Percentiles rank a stretch among this genome's conserved stretches.
These are phyloP conservation scores for Cardamine occulta DNA, from an alignment of 345 rosid species.

Conservation along the genomic window DNA sequence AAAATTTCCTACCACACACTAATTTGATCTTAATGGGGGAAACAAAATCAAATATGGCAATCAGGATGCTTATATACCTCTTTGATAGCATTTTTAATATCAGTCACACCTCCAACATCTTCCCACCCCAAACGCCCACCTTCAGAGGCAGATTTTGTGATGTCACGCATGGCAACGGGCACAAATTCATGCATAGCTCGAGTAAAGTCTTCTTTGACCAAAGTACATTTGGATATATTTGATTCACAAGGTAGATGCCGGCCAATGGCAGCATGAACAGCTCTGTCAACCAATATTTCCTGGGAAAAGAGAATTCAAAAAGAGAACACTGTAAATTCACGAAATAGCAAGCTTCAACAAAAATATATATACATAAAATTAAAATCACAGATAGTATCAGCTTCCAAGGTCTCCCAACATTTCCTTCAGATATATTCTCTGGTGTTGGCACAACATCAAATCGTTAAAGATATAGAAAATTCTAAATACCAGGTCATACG, in stretches of 20 bases:
- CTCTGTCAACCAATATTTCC: constrained; percentile 98
- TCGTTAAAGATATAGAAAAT: constrained; percentile 1
- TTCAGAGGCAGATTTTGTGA: constrained; percentile 80
- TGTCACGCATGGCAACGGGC: constrained; percentile 98
- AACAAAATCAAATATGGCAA: constrained; percentile 17
- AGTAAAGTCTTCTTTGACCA: constrained; percentile 75
- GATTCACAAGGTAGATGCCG: constrained; percentile 65
- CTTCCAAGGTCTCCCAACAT: constrained; percentile 5
- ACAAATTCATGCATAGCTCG: constrained; percentile 89
- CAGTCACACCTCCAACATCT: constrained; percentile 90
- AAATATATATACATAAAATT: neutral
- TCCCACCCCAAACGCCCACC: constrained; percentile 90
- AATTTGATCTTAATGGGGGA: neutral
- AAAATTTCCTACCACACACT: constrained; percentile 9
- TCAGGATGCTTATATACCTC: constrained; percentile 60
- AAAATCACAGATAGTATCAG: constrained; percentile 13
- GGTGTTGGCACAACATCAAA: constrained; percentile 2
- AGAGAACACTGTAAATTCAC: neutral
- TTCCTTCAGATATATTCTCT: constrained; percentile 18
- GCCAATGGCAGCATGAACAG: constrained; percentile 89
- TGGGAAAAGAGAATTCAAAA: constrained; percentile 35
- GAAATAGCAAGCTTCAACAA: constrained; percentile 17
- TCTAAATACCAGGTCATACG: constrained; percentile 84
- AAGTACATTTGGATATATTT: constrained; percentile 47
- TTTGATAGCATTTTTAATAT: constrained; percentile 69